Conservation (phyloP, 2,329 filamentous ascomycete genomes). For the Fonsecaea pugnacius region DNA sequence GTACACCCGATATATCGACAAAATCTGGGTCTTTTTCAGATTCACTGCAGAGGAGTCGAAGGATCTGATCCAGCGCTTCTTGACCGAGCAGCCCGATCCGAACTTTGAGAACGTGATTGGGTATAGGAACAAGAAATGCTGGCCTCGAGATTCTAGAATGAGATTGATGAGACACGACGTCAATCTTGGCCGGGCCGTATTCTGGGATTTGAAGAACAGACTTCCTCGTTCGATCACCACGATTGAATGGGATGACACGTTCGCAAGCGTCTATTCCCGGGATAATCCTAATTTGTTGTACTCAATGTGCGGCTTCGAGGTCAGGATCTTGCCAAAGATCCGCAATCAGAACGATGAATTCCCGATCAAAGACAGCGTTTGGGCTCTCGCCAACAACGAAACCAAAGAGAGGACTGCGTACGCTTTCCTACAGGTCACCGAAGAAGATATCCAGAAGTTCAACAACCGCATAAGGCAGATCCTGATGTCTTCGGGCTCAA, state of each 20-base stretch:
- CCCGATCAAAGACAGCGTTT: conserved; percentile 95
- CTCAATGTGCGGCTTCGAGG: conserved; percentile 98
- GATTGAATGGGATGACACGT: conserved; percentile 99
- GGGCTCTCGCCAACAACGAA: conserved; percentile 94
- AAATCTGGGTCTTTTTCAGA: conserved; percentile 96
- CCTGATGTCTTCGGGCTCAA: conserved; percentile 98
- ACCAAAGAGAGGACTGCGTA: conserved; percentile 97
- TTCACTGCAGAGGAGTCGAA: conserved; percentile 93
- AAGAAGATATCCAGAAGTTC: conserved; percentile 98
- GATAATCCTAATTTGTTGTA: conserved; percentile 97
- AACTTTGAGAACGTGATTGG: conserved; percentile 99
- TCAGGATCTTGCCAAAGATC: conserved; percentile 92
- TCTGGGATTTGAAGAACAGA: conserved; percentile 98
- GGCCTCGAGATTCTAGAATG: conserved; percentile 97
- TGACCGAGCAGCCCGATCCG: conserved; percentile 96
- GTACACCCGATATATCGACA: conserved; percentile 98
- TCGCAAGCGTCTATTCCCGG: conserved; percentile 94
- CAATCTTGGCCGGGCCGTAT: conserved; percentile 93
- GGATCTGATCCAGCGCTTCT: conserved; percentile 93
- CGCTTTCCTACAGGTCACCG: conserved; percentile 95
- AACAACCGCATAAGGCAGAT: conserved; percentile 99
- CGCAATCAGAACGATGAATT: conserved; percentile 96
- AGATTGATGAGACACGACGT: conserved; percentile 98
- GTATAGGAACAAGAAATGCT: conserved; percentile 99
- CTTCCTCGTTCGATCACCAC: conserved; percentile 93